phyloP scores from a whole-genome alignment of 495 filamentous ascomycete genomes.

The Podospora pseudoanserina region DNA sequence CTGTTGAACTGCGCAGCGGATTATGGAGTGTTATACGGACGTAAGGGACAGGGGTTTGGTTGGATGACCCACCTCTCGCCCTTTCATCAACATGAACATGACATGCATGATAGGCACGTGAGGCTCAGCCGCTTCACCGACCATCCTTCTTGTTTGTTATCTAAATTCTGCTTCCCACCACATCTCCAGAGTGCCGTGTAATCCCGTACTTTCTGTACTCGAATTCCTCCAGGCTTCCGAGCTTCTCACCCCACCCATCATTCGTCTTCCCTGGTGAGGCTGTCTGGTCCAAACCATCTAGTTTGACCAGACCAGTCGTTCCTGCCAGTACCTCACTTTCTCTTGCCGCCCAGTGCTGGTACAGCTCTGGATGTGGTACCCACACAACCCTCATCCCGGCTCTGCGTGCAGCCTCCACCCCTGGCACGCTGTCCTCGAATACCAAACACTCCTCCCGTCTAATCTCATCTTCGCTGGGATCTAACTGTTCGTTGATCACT shows the following conservation, averaged over 20 bases:
- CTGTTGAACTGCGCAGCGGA: too few species aligned
- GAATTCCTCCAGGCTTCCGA: slow-evolving; percentile 61
- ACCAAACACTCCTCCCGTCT: slow-evolving; percentile 76
- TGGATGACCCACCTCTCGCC: too few species aligned
- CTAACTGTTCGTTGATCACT: slow-evolving; percentile 62
- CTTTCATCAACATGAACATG: neutral
- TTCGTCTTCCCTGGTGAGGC: slow-evolving; percentile 46
- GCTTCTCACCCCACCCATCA: slow-evolving; percentile 62
- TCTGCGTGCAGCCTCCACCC: slow-evolving; percentile 76
- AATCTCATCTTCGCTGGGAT: slow-evolving; percentile 26
- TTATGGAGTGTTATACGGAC: too few species aligned
- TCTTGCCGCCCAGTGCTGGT: slow-evolving; percentile 60
- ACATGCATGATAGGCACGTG: neutral
- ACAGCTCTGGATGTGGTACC: slow-evolving; percentile 72
- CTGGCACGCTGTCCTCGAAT: slow-evolving; percentile 84
- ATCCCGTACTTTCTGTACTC: slow-evolving; percentile 50
- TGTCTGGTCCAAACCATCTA: slow-evolving; percentile 37
- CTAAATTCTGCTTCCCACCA: neutral
- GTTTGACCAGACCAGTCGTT: slow-evolving; percentile 54
- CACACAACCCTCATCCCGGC: slow-evolving; percentile 88
- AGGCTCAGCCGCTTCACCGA: too few species aligned
- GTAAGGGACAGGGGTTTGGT: neutral
- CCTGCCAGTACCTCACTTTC: slow-evolving; percentile 79
- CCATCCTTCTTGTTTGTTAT: neutral
- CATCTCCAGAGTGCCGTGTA: neutral